Base-by-base conservation (phyloP, 2,329 filamentous ascomycete genomes). In the Acephala macrosclerotiorum region DNA sequence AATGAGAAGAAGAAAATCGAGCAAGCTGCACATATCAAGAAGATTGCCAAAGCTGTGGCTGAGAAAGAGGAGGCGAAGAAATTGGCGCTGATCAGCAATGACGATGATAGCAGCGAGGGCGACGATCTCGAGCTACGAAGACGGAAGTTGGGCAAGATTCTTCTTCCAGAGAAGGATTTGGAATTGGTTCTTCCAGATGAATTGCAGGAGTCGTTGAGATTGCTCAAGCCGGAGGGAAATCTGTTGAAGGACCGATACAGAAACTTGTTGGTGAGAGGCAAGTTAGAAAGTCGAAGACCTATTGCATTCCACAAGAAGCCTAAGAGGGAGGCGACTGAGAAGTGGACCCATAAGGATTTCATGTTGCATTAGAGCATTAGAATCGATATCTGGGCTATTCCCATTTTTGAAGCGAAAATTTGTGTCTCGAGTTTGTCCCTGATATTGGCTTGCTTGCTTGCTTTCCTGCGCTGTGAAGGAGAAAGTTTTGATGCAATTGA, bases 261-360 rank as follows among this genome's bases (percentile, higher is more conserved):
- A 68, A 98, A 88, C 77, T 84, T 98, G 80, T 83, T 98, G 68
- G 86, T 98, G 38, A 88, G 94, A 69, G 96, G 96, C 66, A 97
- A 96, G 81, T 81, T 99, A 67, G 96, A 99, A 83, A 87, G 87
- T 58, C 86, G 96, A 73, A 90, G 90, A 77, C 89, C 90, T 60
- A 87, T 95, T 65, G 87, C 90, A 7, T 95, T 96, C 81, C 86
- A 86, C 74, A 97, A 92, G 85, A 92, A 96, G 83, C 87, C 88
- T 69, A 94, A 89, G 84, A 89, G 83, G 72, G 93, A 92, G 78
- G 80, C 89, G 60, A 97, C 93, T 7, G 96, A 98, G 86, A 99
- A 98, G 81, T 99, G 96, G 96, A 89, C 90, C 53, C 92, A 97
- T 83, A 99, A 99, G 85, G 96, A 99, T 78, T 99, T 97, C 61